Evolutionary conservation across 331 rosid genomes (phyloP).

Genomic region (Phaseolus coccineus): DNA sequence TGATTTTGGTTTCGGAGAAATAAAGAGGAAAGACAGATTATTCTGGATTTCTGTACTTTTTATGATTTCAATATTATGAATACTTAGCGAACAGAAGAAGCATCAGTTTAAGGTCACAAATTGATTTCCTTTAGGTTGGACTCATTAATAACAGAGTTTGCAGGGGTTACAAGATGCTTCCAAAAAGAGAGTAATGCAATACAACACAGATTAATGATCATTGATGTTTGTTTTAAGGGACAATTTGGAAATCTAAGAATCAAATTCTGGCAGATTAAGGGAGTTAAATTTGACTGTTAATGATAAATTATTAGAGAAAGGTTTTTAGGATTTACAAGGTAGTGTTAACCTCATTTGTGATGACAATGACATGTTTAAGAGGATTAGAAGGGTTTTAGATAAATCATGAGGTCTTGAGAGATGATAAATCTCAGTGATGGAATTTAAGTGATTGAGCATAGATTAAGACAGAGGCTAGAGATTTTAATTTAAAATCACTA

Average conservation of each 20-base stretch:
- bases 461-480: background rate
- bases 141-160: background rate
- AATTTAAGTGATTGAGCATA: too few species aligned
- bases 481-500: too few species aligned
- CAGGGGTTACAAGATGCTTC: background rate
- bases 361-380: background rate
- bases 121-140: background rate
- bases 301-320: background rate
- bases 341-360: too few species aligned
- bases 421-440: background rate
- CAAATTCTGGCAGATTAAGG: background rate
- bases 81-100: background rate
- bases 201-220: background rate
- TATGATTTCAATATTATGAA: background rate
- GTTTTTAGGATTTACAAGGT: background rate
- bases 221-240: background rate
- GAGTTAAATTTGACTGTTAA: background rate
- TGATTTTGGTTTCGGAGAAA: background rate
- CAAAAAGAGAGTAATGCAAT: too few species aligned
- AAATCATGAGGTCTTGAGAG: background rate
- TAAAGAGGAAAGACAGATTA: background rate
- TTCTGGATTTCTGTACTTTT: background rate
- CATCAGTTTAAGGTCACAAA: background rate
- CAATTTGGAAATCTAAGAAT: background rate
- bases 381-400: background rate